phyloP scores from a whole-genome alignment of 2,329 filamentous ascomycete genomes.

The Pseudogymnoascus sp. region DNA sequence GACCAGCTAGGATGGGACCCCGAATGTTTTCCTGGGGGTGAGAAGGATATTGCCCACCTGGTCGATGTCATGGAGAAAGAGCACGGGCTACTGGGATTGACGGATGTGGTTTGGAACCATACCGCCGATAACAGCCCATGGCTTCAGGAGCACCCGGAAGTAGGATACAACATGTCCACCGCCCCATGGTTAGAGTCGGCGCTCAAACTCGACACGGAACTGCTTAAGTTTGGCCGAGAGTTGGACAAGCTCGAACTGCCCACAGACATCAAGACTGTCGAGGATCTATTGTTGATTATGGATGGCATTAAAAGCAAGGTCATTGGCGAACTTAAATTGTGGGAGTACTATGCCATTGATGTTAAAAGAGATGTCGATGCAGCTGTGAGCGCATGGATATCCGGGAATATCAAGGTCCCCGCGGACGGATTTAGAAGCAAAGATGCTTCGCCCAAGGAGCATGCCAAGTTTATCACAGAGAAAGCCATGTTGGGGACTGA shows the following conservation, averaged over 20 bases:
- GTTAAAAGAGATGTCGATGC: constrained; percentile 62
- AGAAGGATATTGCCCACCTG: constrained; percentile 69
- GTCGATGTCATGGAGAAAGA: constrained; percentile 75
- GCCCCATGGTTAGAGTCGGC: constrained; percentile 68
- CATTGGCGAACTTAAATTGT: constrained; percentile 67
- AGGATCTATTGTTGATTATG: constrained; percentile 75
- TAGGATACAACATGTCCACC: constrained; percentile 87
- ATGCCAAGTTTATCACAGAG: constrained; percentile 47
- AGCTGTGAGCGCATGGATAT: constrained; percentile 62
- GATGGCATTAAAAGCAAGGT: constrained; percentile 73
- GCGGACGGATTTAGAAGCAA: constrained; percentile 43
- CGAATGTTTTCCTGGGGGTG: constrained; percentile 71
- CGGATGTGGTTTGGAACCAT: constrained; percentile 96
- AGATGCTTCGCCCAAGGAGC: constrained; percentile 46
- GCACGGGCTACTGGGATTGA: constrained; percentile 76
- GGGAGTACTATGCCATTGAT: constrained; percentile 88
- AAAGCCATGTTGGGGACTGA: constrained; percentile 64
- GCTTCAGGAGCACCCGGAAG: constrained; percentile 89
- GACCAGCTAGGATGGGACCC: constrained; percentile 86
- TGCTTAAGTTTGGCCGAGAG: constrained; percentile 56
- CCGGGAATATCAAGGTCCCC: constrained; percentile 47
- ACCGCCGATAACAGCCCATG: constrained; percentile 93
- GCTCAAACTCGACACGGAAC: constrained; percentile 67
- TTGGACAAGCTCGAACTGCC: constrained; percentile 64
- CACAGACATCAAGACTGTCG: constrained; percentile 57